Evolutionary conservation across 352 stramenopile genomes (phyloP), one percentile per base, ranked within the genome.

Genomic region (Thalassiosira exigua): DNA sequence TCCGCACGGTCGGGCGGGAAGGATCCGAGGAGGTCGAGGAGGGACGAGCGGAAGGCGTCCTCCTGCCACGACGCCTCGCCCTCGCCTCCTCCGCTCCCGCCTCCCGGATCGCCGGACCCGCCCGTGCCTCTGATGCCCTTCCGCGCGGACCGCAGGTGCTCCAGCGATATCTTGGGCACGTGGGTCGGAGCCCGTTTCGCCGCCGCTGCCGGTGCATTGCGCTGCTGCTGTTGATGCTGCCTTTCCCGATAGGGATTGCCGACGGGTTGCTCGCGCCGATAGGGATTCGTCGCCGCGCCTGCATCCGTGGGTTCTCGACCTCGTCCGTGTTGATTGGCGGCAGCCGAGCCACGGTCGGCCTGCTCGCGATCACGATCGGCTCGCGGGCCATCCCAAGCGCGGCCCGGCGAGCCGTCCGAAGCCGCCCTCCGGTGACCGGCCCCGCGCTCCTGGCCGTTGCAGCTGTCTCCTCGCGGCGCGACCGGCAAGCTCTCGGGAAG

Each of bases 1-100:
- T 50, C 50, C 41, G 62, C 50, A 66, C 60, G 64, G 32, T 52
- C 54, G 26, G 53, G 36, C 53, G 71, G 73, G 27, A 83, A 71
- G 22, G 51, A 56, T 52, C 22, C 27, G 3, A 82, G 39, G 22
- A 86, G 36, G 41, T 83, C 75, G 17, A 72, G 21, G 22, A 86
- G 59, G 29, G 79, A 77, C 21, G 69, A 78, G n/a, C 61, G 68
- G 26, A 84, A 78, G 24, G 79, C 73, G 46, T 84, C 62, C 46
- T 76, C 65, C 57, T 80, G 61, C 71, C 71, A 81, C 9, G 61
- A 68, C n/a, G 66, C 57, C 56, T 32, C 27, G 7, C 39, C 26
- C 12, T 36, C n/a, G 4, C 30, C 51, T 44, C 44, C 36, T n/a
- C 26, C 36, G 42, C 32, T 56, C 26, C 29, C 54, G n/a, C 19